Conservation (phyloP, 2,329 filamentous ascomycete genomes). For the Raffaelea arxii region DNA sequence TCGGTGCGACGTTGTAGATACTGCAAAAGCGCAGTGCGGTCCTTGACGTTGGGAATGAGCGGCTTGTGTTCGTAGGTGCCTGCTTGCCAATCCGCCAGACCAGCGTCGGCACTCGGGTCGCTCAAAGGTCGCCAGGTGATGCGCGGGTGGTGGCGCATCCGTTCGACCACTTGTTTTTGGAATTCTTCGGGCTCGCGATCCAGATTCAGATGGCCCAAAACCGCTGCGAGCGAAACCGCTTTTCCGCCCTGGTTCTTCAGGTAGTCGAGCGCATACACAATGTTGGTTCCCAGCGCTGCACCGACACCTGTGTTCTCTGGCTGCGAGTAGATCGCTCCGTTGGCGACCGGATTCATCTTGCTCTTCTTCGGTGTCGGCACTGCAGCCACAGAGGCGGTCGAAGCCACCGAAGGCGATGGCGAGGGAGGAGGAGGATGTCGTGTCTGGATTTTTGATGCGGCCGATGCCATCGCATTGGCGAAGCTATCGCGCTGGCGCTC, state of each 20-base stretch:
- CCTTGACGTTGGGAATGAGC: conserved; percentile 68
- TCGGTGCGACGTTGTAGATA: conserved; percentile 76
- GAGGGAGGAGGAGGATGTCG: conserved; percentile 40
- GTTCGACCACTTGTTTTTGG: conserved; percentile 55
- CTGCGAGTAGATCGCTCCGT: conserved; percentile 56
- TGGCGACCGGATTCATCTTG: conserved; percentile 37
- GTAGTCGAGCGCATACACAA: conserved; percentile 78
- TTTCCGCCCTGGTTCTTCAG: conserved; percentile 63
- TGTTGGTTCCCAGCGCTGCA: conserved; percentile 73
- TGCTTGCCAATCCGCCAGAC: conserved; percentile 34
- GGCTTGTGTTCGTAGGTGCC: conserved; percentile 79
- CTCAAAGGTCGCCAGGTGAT: conserved; percentile 47
- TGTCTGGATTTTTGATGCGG: conserved; percentile 52
- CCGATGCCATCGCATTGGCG: conserved; percentile 50
- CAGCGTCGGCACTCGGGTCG: conserved; percentile 26
- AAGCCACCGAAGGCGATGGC: conserved; percentile 49
- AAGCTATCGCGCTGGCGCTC: conserved; percentile 56
- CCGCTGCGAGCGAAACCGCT: conserved; percentile 61
- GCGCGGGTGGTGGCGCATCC: conserved; percentile 55
- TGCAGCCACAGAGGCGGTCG: conserved; percentile 35
- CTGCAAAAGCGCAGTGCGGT: conserved; percentile 64
- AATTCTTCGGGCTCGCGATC: conserved; percentile 50
- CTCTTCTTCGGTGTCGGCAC: conserved; percentile 52
- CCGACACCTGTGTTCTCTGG: conserved; percentile 68
- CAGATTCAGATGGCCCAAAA: conserved; percentile 72